phyloP scores from a whole-genome alignment of 1,139 yeast genomes.

The Yamadazyma songkhlaensis region DNA sequence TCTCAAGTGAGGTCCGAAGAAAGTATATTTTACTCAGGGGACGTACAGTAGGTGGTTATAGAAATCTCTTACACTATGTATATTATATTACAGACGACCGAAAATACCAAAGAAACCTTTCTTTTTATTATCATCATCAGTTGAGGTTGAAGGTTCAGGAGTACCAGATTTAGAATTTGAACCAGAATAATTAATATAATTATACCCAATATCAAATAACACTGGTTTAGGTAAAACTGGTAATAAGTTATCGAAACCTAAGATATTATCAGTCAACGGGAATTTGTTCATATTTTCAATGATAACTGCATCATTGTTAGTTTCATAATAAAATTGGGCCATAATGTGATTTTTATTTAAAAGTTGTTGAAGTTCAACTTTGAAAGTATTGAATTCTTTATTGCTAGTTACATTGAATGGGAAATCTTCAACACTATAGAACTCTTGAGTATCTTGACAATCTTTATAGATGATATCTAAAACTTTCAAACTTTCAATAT shows the following conservation, averaged over 20 bases:
- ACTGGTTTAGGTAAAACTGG: constrained; percentile 84
- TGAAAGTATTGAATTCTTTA: constrained; percentile 29
- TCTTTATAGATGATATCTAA: constrained; percentile 31
- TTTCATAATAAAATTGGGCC: constrained; percentile 41
- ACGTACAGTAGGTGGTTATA: too few relatives aligned
- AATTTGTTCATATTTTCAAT: constrained; percentile 51
- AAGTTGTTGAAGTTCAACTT: constrained; percentile 23
- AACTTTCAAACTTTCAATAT: constrained; percentile 56
- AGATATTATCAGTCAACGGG: constrained; percentile 43
- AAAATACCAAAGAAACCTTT: constrained; percentile 47
- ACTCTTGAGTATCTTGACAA: constrained; percentile 11
- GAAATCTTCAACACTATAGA: constrained; percentile 29
- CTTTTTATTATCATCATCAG: constrained; percentile 24
- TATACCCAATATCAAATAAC: constrained; percentile 83
- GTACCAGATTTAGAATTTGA: constrained; percentile 11
- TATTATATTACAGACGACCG: constrained; percentile 22
- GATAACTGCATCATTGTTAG: constrained; percentile 19
- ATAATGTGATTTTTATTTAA: constrained; percentile 46
- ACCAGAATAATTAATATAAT: constrained; percentile 57
- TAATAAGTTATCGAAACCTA: constrained; percentile 34
- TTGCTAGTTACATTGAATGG: constrained; percentile 40
- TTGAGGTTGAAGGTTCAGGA: constrained; percentile 7
- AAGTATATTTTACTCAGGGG: too few relatives aligned
- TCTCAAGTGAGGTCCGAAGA: too few relatives aligned
- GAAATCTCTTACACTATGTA: not conserved